Conservation (phyloP, 495 filamentous ascomycete species). For the Aspergillus homomorphus region DNA sequence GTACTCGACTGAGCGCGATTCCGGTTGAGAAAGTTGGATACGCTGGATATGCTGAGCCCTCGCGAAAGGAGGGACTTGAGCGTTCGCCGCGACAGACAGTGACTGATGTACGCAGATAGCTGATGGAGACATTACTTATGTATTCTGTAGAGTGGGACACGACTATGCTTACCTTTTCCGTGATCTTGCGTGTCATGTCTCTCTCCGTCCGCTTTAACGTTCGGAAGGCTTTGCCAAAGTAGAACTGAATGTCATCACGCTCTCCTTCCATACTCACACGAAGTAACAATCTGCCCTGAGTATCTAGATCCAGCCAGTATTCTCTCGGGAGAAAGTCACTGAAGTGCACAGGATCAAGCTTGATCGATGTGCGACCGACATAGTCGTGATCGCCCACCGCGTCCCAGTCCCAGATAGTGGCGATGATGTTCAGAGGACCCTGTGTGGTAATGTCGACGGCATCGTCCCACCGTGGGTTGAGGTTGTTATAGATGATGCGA, state of each 20-base stretch:
- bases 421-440: slow-evolving; percentile 88
- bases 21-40: slow-evolving; percentile 75
- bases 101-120: slow-evolving; percentile 93
- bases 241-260: slow-evolving; percentile 96
- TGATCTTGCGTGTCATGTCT: slow-evolving; percentile 97
- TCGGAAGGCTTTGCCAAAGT: slow-evolving; percentile 95
- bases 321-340: slow-evolving; percentile 91
- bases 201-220: slow-evolving; percentile 91
- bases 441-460: slow-evolving; percentile 92
- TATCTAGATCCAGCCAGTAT: slow-evolving; percentile 97
- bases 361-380: slow-evolving; percentile 89
- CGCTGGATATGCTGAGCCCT: slow-evolving; percentile 68
- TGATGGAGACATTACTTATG: slow-evolving; percentile 32
- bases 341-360: slow-evolving; percentile 92
- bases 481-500: slow-evolving; percentile 80
- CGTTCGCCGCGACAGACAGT: slow-evolving; percentile 78
- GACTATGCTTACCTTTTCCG: slow-evolving; percentile 76
- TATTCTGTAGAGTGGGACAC: background rate
- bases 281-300: slow-evolving; percentile 84
- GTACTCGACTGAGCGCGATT: slow-evolving; percentile 54
- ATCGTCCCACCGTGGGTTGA: slow-evolving; percentile 98
- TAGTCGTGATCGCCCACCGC: slow-evolving; percentile 96
- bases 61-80: slow-evolving; percentile 69
- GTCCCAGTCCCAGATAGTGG: slow-evolving; percentile 99
- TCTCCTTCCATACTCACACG: slow-evolving; percentile 98